Conservation (phyloP, 306 rosid genomes). For the Medicago ruthenica region DNA sequence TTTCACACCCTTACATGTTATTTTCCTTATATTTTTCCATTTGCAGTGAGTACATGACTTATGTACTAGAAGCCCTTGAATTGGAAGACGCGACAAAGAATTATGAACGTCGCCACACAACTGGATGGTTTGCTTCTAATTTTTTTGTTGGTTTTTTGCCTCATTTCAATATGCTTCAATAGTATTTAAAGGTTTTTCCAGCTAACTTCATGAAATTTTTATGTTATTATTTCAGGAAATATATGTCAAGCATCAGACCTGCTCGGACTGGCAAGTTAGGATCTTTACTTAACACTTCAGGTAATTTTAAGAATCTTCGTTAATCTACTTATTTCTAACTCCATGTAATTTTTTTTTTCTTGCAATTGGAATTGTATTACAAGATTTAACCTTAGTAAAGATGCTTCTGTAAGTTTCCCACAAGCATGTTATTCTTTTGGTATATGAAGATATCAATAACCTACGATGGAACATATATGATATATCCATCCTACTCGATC, state of each 20-base stretch:
- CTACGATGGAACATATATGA: constrained; percentile 6
- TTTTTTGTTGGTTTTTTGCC: background rate
- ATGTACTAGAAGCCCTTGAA: constrained; percentile 81
- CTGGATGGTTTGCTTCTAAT: constrained; percentile 82
- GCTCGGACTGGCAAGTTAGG: constrained; percentile 71
- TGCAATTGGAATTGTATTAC: constrained; percentile 15
- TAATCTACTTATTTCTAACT: constrained; percentile 29
- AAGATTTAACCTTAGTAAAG: constrained; percentile 16
- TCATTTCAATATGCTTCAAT: constrained; percentile 3
- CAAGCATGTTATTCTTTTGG: constrained; percentile 7
- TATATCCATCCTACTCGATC: constrained; percentile 2
- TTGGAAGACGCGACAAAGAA: constrained; percentile 83
- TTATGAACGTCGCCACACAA: constrained; percentile 71
- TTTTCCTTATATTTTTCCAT: constrained; percentile 39
- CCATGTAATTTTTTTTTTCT: background rate
- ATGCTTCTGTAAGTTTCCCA: constrained; percentile 14
- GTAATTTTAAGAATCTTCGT: constrained; percentile 50
- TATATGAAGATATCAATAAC: constrained; percentile 21
- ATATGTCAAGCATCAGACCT: constrained; percentile 76
- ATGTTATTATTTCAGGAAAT: constrained; percentile 71
- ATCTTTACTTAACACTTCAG: constrained; percentile 64
- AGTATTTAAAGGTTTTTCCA: constrained; percentile 18
- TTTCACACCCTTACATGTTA: constrained; percentile 7
- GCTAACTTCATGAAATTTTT: constrained; percentile 31
- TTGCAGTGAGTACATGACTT: constrained; percentile 90